Evolutionary conservation across 2,329 filamentous ascomycete species (phyloP), one percentile per base, ranked within the genome.

Genomic region (Colletotrichum gigasporum): DNA sequence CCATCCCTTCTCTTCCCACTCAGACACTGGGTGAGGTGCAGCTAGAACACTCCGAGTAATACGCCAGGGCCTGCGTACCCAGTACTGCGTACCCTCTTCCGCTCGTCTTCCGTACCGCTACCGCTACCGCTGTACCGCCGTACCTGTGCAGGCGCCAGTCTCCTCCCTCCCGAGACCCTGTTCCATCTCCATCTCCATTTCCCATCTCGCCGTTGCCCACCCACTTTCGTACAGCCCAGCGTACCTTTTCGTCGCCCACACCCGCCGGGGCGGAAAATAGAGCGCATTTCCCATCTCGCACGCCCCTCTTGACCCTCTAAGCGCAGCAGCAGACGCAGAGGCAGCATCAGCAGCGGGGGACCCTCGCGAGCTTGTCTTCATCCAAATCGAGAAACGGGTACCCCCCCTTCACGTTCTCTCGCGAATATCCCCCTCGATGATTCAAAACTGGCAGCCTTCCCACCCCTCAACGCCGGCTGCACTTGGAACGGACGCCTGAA

Each of bases 371-470:
- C 60, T 54, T 64, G 55, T 64, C 61, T 64, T 60, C 55, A 61
- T 64, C 61, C 61, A 53, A 64, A 64, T 54, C 48, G 47, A 64
- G 56, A 64, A 53, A 53, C 55, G 26, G 44, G 35, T 44, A 14
- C 30, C 54, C 35, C 47, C 48, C 41, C 16, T 47, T 48, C 61
- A 60, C 35, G 44, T 48, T 41, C 41, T 45, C 61, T 51, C 50
- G 41, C 56, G 32, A 64, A 47, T 48, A 32, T 61, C 39, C 48
- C 55, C 41, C 58, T 35, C 55, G 47, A 52, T 47, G 32, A 45
- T 52, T 63, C 61, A 63, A 63, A 63, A 63, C 54, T 63, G 45
- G 56, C 47, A 63, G 61, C 61, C 61, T 63, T 63, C 61, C 61
- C 55, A 64, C 61, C 26, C 30, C 47, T 41, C 47, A 24, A 35